These are phyloP conservation scores for Amesomyces nigricolor DNA, from an alignment of 2,329 filamentous ascomycete species.

Conservation along the genomic window DNA sequence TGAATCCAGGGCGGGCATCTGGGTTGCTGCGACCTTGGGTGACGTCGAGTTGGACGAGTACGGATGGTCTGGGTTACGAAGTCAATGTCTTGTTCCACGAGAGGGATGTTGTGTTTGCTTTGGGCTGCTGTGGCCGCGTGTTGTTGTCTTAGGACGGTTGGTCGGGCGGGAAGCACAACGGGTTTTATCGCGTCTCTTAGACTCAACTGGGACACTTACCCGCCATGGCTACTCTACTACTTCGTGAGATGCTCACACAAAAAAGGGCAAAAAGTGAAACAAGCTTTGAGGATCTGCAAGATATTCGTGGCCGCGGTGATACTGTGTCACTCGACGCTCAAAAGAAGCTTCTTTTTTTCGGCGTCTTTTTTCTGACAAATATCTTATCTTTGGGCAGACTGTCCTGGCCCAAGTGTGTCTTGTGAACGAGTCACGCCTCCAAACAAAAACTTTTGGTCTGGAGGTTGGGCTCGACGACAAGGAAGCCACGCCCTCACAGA, in stretches of 20 bases:
- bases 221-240: slow-evolving; percentile 12
- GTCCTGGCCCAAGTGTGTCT: no score
- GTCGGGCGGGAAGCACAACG: neutral
- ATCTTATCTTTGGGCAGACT: no score
- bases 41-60: slow-evolving; percentile 33
- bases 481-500: neutral
- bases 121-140: neutral
- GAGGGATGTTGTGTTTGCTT: neutral
- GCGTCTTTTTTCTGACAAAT: neutral
- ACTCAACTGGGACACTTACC: slow-evolving; percentile 15
- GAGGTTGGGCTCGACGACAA: slow-evolving; percentile 4
- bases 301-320: neutral
- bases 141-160: neutral
- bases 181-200: neutral
- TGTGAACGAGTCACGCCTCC: slow-evolving; percentile 10
- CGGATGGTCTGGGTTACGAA: slow-evolving; percentile 23
- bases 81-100: slow-evolving; percentile 17
- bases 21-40: slow-evolving; percentile 30
- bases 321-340: neutral
- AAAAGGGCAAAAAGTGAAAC: neutral
- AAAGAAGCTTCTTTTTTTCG: neutral
- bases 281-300: neutral
- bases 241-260: neutral
- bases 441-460: neutral
- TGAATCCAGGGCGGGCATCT: slow-evolving; percentile 32